Percentiles rank a stretch among this genome's conserved stretches.
Evolutionary conservation across 495 filamentous ascomycete genomes (phyloP).

Genomic region (Evernia prunastri): DNA sequence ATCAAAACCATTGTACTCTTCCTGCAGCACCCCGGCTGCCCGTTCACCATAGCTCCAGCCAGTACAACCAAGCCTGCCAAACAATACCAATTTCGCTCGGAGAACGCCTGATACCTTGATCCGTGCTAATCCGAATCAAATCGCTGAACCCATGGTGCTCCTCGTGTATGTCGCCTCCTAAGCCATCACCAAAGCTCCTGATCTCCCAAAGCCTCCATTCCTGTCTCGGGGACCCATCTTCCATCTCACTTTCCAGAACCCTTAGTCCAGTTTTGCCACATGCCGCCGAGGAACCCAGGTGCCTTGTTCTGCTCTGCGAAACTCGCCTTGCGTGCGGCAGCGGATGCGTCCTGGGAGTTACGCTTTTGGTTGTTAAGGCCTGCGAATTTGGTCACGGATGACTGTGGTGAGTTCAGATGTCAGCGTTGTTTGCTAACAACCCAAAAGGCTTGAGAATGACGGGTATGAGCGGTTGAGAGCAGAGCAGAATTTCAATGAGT

Average conservation of each 20-base stretch:
- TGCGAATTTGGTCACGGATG: conserved; percentile 36
- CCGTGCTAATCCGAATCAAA: neutral
- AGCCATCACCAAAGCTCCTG: neutral
- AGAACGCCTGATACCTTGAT: neutral
- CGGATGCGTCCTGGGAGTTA: conserved; percentile 35
- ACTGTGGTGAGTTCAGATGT: conserved; percentile 15
- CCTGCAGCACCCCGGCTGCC: neutral
- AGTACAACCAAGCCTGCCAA: neutral
- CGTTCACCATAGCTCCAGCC: neutral
- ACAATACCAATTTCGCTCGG: neutral
- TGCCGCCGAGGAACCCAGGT: conserved; percentile 43
- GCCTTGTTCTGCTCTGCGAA: conserved; percentile 44
- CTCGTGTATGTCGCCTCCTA: neutral
- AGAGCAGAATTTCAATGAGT: too few relatives aligned
- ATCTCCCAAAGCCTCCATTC: neutral
- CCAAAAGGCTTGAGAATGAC: neutral
- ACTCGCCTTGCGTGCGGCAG: conserved; percentile 39
- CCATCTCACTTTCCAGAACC: conserved; percentile 16
- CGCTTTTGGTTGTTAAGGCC: conserved; percentile 49
- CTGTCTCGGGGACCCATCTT: neutral
- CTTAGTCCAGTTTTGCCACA: conserved; percentile 43
- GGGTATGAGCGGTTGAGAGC: neutral
- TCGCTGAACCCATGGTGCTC: neutral
- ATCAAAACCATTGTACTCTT: neutral
- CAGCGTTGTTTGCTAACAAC: neutral